Percentiles rank a stretch among this genome's conserved stretches.
Conservation (phyloP, 768 basidiomycete genomes). For the Phlebiopsis gigantea region DNA sequence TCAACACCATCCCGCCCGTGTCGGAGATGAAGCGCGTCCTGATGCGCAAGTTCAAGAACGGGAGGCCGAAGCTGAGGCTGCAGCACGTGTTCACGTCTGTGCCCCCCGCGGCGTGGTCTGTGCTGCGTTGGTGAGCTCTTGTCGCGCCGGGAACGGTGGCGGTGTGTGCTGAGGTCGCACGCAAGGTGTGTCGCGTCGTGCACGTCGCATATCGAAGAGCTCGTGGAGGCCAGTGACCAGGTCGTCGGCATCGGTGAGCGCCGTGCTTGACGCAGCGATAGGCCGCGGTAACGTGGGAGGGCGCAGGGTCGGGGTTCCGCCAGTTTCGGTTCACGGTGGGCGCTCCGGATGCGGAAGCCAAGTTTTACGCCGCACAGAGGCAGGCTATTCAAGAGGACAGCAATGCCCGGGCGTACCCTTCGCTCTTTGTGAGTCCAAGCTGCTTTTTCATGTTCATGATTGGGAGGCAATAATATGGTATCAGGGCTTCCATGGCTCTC, state of each 20-base stretch:
- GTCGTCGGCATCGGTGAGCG: constrained; percentile 48
- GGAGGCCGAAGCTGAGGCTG: constrained; percentile 49
- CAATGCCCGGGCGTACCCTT: constrained; percentile 40
- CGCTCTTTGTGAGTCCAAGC: constrained; percentile 25
- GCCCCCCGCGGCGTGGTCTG: constrained; percentile 57
- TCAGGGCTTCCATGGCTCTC: constrained; percentile 70
- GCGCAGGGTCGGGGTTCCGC: constrained; percentile 42
- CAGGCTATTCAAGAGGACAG: constrained; percentile 31
- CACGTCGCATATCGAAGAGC: constrained; percentile 65
- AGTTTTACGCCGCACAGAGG: constrained; percentile 43
- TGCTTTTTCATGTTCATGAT: too few relatives aligned
- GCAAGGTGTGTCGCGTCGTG: constrained; percentile 66
- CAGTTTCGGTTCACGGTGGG: constrained; percentile 73
- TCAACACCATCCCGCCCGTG: constrained; percentile 46
- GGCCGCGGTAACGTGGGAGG: too few relatives aligned
- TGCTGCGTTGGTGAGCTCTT: constrained; percentile 51
- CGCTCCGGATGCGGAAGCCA: constrained; percentile 66
- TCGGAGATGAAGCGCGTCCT: constrained; percentile 55
- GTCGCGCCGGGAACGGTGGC: too few relatives aligned
- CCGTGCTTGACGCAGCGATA: neutral
- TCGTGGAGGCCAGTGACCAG: constrained; percentile 46
- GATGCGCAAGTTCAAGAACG: constrained; percentile 41
- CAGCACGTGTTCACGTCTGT: constrained; percentile 45
- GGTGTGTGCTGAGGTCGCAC: too few relatives aligned
- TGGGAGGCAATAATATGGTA: neutral